Conservation (phyloP, 495 filamentous ascomycete species). For the Aspergillus kassunensis region DNA sequence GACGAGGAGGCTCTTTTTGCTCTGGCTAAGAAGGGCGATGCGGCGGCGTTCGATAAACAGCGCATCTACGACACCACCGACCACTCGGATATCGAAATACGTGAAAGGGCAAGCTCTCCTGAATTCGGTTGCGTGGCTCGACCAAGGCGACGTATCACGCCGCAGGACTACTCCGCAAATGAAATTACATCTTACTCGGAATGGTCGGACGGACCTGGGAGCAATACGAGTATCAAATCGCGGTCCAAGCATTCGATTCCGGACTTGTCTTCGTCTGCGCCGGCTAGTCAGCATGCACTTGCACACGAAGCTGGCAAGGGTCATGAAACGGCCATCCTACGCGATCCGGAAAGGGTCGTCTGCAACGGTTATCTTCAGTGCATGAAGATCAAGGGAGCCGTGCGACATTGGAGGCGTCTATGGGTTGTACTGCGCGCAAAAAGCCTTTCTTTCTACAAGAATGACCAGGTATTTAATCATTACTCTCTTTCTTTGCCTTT, state of each 20-base stretch:
- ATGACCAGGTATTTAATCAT: slow-evolving; percentile 54
- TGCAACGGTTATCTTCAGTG: slow-evolving; percentile 90
- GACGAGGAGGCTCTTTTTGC: slow-evolving; percentile 75
- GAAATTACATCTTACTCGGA: slow-evolving; percentile 88
- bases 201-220: slow-evolving; percentile 65
- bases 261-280: slow-evolving; percentile 28
- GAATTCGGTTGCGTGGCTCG: slow-evolving; percentile 32
- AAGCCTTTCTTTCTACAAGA: slow-evolving; percentile 87
- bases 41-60: slow-evolving; percentile 32
- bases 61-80: slow-evolving; percentile 44
- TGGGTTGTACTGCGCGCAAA: slow-evolving; percentile 91
- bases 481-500: neutral
- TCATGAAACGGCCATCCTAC: slow-evolving; percentile 50
- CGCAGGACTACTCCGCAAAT: slow-evolving; percentile 79
- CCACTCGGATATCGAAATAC: slow-evolving; percentile 35
- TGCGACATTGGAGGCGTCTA: slow-evolving; percentile 89
- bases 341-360: slow-evolving; percentile 70
- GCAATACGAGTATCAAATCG: slow-evolving; percentile 23
- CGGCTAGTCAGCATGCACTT: slow-evolving; percentile 23
- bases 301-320: slow-evolving; percentile 55
- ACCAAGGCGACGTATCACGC: slow-evolving; percentile 43
- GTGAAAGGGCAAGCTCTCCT: slow-evolving; percentile 41
- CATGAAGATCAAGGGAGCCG: slow-evolving; percentile 78
- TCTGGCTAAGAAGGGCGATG: slow-evolving; percentile 42
- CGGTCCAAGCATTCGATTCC: slow-evolving; percentile 32